phyloP scores from a whole-genome alignment of 148 eudicot species.

The Persicaria maculosa region DNA sequence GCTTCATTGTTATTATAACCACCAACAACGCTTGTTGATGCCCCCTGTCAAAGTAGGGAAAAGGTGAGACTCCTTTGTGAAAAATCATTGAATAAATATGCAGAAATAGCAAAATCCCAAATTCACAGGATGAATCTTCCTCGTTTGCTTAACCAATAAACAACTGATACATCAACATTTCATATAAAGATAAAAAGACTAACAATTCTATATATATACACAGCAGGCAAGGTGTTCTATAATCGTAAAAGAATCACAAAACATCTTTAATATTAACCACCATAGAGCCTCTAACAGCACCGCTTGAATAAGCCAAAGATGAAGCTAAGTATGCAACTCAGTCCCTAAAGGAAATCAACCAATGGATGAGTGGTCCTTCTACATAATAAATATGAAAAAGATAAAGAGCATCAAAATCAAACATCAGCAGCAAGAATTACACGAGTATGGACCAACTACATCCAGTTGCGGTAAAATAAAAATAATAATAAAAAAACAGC shows the following conservation, averaged over 20 bases:
- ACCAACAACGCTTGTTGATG: not conserved
- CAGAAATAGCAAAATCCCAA: not conserved
- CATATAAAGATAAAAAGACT: too few relatives aligned
- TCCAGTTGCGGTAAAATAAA: not conserved
- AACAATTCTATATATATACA: not conserved
- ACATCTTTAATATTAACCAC: not conserved
- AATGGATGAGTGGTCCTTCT: not conserved
- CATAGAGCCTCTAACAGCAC: not conserved
- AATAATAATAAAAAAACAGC: not conserved
- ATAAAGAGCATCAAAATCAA: not conserved
- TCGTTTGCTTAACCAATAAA: too few relatives aligned
- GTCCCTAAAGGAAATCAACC: not conserved
- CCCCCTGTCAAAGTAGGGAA: not conserved
- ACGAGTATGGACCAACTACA: not conserved
- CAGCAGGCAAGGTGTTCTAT: not conserved
- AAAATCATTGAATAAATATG: not conserved
- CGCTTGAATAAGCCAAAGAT: not conserved
- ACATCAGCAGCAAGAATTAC: not conserved
- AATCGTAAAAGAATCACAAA: not conserved
- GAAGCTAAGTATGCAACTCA: not conserved
- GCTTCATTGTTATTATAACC: not conserved
- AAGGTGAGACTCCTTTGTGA: not conserved
- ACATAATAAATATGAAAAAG: not conserved
- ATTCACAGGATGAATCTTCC: too few relatives aligned
- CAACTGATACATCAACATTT: too few relatives aligned